These are phyloP conservation scores for Microdochium trichocladiopsis DNA, from an alignment of 2,329 filamentous ascomycete genomes.

Conservation along the genomic window DNA sequence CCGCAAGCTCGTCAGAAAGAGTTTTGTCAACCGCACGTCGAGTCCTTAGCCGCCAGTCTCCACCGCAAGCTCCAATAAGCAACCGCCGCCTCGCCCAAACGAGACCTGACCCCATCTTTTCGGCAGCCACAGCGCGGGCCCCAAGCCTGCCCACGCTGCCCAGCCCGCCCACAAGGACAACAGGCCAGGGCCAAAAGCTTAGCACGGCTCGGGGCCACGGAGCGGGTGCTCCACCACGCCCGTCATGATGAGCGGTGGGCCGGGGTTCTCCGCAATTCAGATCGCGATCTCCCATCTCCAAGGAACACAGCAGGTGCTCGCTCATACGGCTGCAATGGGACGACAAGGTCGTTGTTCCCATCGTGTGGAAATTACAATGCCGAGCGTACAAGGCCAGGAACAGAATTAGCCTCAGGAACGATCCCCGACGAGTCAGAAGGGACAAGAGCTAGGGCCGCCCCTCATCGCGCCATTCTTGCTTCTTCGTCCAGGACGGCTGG, in stretches of 20 bases:
- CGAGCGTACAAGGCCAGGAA: background rate
- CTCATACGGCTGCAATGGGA: background rate
- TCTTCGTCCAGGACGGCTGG: background rate
- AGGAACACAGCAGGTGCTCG: background rate
- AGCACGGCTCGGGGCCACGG: background rate
- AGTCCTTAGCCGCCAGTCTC: background rate
- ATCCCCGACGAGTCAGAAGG: background rate
- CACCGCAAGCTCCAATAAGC: background rate
- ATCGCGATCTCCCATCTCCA: background rate
- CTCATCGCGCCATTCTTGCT: background rate
- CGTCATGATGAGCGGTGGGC: background rate
- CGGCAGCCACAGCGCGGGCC: too few relatives aligned
- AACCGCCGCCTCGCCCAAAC: too few relatives aligned
- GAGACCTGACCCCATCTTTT: too few relatives aligned
- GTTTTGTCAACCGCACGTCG: background rate
- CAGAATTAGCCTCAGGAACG: background rate
- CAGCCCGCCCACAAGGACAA: background rate
- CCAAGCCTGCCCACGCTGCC: too few relatives aligned
- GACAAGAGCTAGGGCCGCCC: background rate
- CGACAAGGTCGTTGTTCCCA: background rate
- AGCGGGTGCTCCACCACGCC: background rate
- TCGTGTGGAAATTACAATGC: background rate
- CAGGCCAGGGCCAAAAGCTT: background rate
- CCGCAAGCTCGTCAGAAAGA: background rate
- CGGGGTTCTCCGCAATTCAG: background rate